Evolutionary conservation across 1,284 basidiomycete species (phyloP).

Genomic region (Sporisorium sorghi): DNA sequence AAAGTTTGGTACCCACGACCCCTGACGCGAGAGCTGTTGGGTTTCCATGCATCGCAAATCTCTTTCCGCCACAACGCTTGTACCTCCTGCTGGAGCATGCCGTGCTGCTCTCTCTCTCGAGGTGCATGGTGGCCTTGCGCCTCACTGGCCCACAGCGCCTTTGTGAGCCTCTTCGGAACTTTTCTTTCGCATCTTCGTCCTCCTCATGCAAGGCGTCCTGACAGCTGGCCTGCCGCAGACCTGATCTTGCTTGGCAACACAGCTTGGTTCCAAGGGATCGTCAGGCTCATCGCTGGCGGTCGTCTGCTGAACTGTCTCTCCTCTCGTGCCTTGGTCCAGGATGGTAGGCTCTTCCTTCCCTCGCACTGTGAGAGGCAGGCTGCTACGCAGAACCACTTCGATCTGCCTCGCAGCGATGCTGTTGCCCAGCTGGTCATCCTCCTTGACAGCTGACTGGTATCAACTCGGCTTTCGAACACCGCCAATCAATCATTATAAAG

Average conservation of each 20-base stretch:
- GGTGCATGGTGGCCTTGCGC: too few species aligned
- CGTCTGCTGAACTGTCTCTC: background rate
- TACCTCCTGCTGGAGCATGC: background rate
- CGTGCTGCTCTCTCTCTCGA: background rate
- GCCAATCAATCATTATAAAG: conserved; percentile 33
- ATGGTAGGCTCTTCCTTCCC: background rate
- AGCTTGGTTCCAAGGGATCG: background rate
- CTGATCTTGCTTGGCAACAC: background rate
- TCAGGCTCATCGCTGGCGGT: background rate
- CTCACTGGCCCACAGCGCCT: conserved; percentile 4
- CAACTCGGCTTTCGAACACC: conserved; percentile 25
- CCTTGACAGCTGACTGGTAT: conserved; percentile 23
- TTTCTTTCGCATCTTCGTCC: conserved; percentile 15
- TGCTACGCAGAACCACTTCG: background rate
- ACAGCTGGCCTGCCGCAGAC: background rate
- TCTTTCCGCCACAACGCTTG: background rate
- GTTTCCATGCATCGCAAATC: conserved; percentile 17
- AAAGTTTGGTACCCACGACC: conserved; percentile 13
- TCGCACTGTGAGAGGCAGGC: too few species aligned
- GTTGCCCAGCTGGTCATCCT: conserved; percentile 1
- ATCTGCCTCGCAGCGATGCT: background rate
- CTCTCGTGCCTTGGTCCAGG: conserved; percentile 10
- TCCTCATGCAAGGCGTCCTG: conserved; percentile 5
- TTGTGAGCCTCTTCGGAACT: conserved; percentile 37
- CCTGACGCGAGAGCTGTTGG: conserved; percentile 17